Base-by-base conservation (phyloP, 1,139 yeast species). In the Saccharomyces uvarum region DNA sequence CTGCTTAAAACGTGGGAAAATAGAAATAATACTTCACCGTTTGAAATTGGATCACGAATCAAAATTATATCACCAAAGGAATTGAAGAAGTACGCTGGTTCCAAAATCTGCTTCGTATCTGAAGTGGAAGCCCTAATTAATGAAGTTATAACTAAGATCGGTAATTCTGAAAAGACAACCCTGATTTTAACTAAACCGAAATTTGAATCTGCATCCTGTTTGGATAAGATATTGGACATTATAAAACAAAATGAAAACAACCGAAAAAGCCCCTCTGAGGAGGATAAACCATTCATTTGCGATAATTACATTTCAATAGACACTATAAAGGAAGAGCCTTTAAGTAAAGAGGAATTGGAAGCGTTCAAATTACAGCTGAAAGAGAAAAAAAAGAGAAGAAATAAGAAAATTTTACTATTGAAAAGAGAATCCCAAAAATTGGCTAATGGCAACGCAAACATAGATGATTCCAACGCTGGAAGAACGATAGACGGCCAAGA, bases 1-100 rank as follows among this genome's bases (percentile, higher is more conserved):
- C 79, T 90, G 48, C 80, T 88, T 33, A 85, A 86, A 62, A 86
- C 84, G 53, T 89, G 97, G 93, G 96, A 88, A 62, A 74, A 78
- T 9, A 78, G 82, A 60, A 83, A 68, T 48, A 65, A 82, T 53
- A 80, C 81, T 54, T 80, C 86, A 2, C 97, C 97, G 7, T 73
- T 73, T 59, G 88, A 84, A 62, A 48, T 69, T 32, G 84, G 87
- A 56, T 73, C 84, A 31, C 75, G 82, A 65, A 81, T 81, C 57
- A 82, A 82, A 69, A 75, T 85, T 14, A 75, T 83, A 27, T 80
- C 80, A 48, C 78, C 86, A 2, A 75, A 75, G 42, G 95, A 87
- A 53, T 70, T 88, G 51, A 65, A 74, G 16, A 78, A 74, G 51
- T 69, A 80, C 51, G 73, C 79, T 7, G 88, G 96, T 0, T 89